Evolutionary conservation across 2,329 filamentous ascomycete genomes (phyloP).

Genomic region (Didymella arachidicola): DNA sequence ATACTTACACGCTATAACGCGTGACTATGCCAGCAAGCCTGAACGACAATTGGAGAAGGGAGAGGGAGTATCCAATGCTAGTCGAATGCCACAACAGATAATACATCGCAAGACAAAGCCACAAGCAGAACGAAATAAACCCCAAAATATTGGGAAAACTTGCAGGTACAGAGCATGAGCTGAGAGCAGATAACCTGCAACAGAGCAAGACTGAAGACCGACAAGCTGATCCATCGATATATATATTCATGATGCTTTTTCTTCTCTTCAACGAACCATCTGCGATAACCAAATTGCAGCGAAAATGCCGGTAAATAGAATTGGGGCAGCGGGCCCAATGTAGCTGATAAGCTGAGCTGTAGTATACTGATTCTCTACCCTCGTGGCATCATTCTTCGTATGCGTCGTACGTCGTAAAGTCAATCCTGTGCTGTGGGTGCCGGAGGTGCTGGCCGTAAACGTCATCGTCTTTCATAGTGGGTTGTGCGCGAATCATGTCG

Average conservation of each 20-base stretch:
- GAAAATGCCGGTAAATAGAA: conserved; percentile 8
- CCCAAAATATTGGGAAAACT: background rate
- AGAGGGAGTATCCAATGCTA: conserved; percentile 9
- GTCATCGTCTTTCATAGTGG: conserved; percentile 45
- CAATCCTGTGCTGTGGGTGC: conserved; percentile 38
- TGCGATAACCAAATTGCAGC: conserved; percentile 4
- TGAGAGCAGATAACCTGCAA: background rate
- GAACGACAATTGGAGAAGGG: background rate
- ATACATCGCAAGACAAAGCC: conserved; percentile 1
- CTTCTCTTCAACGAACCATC: background rate
- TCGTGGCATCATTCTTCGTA: conserved; percentile 54
- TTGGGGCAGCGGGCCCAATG: conserved; percentile 17
- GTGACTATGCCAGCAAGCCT: background rate
- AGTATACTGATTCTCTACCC: conserved; percentile 47
- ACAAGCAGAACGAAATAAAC: background rate
- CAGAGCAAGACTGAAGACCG: background rate
- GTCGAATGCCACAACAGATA: conserved; percentile 11
- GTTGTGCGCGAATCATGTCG: conserved; percentile 31
- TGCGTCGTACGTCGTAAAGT: conserved; percentile 46
- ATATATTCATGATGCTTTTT: conserved; percentile 17
- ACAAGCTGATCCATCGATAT: conserved; percentile 8
- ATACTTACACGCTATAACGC: conserved; percentile 2
- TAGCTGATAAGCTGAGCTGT: conserved; percentile 15
- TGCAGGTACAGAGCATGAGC: background rate
- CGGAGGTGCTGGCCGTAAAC: conserved; percentile 39